Evolutionary conservation across 2,329 filamentous ascomycete genomes (phyloP).

Genomic region (Penicillium palitans): DNA sequence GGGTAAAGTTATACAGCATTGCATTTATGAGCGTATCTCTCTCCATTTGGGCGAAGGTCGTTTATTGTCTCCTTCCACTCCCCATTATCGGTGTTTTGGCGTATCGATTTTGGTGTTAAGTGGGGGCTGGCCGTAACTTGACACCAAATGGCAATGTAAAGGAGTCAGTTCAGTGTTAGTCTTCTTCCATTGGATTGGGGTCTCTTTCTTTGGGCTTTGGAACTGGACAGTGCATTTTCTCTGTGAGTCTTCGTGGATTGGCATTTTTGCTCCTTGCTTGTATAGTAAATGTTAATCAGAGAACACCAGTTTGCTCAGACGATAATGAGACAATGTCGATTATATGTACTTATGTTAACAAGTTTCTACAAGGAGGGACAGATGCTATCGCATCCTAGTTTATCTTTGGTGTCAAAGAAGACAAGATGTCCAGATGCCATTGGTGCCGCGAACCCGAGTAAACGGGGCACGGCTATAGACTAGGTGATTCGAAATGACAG

Average conservation of each 20-base stretch:
- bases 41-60: not conserved
- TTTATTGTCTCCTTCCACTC: not conserved
- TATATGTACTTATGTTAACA: not conserved
- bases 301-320: not conserved
- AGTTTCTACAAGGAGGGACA: not conserved
- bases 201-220: too few species aligned
- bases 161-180: not conserved
- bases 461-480: constrained; percentile 24
- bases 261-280: not conserved
- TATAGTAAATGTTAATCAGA: not conserved
- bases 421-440: constrained; percentile 20
- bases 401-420: constrained; percentile 19
- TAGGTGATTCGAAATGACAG: constrained; percentile 7
- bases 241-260: too few species aligned
- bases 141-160: not conserved
- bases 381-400: not conserved
- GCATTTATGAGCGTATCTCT: not conserved
- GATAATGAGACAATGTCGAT: not conserved
- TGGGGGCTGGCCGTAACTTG: too few species aligned
- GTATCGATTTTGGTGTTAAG: not conserved
- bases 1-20: not conserved
- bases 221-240: too few species aligned
- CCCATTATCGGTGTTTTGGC: not conserved
- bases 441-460: constrained; percentile 23
- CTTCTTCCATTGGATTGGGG: not conserved